Percentiles rank a stretch among this genome's conserved stretches.
These are phyloP conservation scores for Suhomyces maxii DNA, from an alignment of 1,139 yeast genomes.

Conservation along the genomic window DNA sequence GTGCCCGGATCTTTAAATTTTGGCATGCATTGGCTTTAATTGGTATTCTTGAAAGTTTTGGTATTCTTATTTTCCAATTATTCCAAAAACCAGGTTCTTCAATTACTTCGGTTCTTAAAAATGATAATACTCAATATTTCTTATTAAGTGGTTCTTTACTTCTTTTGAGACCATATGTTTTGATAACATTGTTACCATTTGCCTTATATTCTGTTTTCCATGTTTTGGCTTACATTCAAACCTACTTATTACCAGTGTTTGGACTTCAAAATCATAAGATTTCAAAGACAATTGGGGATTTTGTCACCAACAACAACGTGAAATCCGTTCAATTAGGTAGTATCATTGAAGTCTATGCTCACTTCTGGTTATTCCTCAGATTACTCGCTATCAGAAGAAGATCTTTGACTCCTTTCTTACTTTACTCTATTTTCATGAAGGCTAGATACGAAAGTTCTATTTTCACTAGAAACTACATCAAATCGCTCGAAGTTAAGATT, in stretches of 20 bases:
- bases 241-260: slow-evolving; percentile 66
- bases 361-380: slow-evolving; percentile 49
- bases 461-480: slow-evolving; percentile 70
- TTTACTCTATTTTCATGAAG: slow-evolving; percentile 69
- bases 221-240: slow-evolving; percentile 63
- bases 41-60: slow-evolving; percentile 73
- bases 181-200: slow-evolving; percentile 64
- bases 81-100: slow-evolving; percentile 32
- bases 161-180: slow-evolving; percentile 50
- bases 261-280: slow-evolving; percentile 46
- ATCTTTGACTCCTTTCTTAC: slow-evolving; percentile 59
- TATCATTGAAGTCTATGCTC: slow-evolving; percentile 61
- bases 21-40: slow-evolving; percentile 64
- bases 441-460: slow-evolving; percentile 75
- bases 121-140: slow-evolving; percentile 71
- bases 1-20: slow-evolving; percentile 27
- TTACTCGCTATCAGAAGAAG: slow-evolving; percentile 64
- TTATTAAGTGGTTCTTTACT: slow-evolving; percentile 60
- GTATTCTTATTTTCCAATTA: slow-evolving; percentile 67
- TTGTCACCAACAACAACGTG: slow-evolving; percentile 66
- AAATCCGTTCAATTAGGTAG: slow-evolving; percentile 73
- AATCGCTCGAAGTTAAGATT: slow-evolving; percentile 66
- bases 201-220: slow-evolving; percentile 72
- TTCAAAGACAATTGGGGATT: slow-evolving; percentile 45
- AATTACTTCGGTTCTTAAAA: slow-evolving; percentile 35